phyloP scores from a whole-genome alignment of 2,329 filamentous ascomycete genomes.

The Chaetothyriales sp. region DNA sequence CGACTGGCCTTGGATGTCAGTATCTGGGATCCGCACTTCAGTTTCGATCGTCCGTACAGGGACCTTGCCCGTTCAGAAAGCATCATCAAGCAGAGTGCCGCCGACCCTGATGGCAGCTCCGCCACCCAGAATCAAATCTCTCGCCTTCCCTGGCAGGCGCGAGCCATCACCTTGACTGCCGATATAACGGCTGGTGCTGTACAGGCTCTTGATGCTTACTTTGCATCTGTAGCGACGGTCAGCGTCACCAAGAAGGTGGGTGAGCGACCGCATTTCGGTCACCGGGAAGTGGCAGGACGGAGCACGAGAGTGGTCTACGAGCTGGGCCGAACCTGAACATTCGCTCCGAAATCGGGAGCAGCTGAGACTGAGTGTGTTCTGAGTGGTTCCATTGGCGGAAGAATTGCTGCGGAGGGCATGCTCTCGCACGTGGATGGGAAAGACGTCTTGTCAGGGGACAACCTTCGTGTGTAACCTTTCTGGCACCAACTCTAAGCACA shows the following conservation, averaged over 20 bases:
- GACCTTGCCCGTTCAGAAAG: neutral
- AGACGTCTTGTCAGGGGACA: neutral
- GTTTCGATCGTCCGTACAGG: slow-evolving; percentile 9
- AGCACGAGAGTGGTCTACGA: neutral
- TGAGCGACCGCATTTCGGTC: too few species aligned
- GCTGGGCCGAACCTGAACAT: too few species aligned
- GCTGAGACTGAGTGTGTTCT: too few species aligned
- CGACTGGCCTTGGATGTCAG: slow-evolving; percentile 7
- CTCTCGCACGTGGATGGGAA: neutral
- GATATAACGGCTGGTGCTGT: slow-evolving; percentile 6
- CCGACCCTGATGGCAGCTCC: neutral
- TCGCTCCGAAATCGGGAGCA: too few species aligned
- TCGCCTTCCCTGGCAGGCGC: slow-evolving; percentile 7
- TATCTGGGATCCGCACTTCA: slow-evolving; percentile 10
- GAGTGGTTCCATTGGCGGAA: neutral
- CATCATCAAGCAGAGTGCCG: neutral
- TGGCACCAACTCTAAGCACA: neutral
- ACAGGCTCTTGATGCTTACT: slow-evolving; percentile 5
- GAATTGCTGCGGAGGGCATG: neutral
- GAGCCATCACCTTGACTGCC: slow-evolving; percentile 6
- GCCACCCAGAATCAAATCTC: slow-evolving; percentile 1
- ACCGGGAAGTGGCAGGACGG: neutral
- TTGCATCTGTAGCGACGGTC: neutral
- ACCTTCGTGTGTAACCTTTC: neutral
- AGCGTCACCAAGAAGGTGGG: neutral